Evolutionary conservation across 176 grass and related monocot genomes (phyloP).

Genomic region (Luzula sylvatica): DNA sequence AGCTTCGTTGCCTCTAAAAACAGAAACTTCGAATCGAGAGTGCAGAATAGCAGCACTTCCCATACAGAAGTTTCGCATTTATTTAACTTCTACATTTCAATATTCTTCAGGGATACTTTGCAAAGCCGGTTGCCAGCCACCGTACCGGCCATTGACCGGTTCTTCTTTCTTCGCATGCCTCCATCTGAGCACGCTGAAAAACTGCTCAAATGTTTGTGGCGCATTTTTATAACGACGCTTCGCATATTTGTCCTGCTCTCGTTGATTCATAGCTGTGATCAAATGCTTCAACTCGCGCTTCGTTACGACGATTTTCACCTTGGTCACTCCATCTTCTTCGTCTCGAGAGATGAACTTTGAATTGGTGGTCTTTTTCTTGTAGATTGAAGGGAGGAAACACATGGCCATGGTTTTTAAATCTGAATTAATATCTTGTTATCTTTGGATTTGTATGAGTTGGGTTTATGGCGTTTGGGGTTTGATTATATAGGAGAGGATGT

Average conservation of each 20-base stretch:
- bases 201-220: constrained; percentile 21
- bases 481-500: constrained; percentile 14
- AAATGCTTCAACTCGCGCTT: constrained; percentile 32
- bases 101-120: constrained; percentile 31
- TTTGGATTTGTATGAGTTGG: constrained; percentile 4
- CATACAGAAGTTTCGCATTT: background rate
- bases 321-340: constrained; percentile 24
- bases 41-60: constrained; percentile 37
- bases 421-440: constrained; percentile 3
- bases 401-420: constrained; percentile 3
- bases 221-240: background rate
- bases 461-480: background rate
- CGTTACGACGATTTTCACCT: constrained; percentile 27
- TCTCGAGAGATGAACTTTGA: constrained; percentile 2
- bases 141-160: background rate
- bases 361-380: background rate
- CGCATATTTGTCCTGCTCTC: background rate
- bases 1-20: background rate
- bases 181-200: constrained; percentile 17
- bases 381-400: constrained; percentile 19
- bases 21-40: constrained; percentile 22
- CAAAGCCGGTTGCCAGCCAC: constrained; percentile 23
- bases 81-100: background rate
- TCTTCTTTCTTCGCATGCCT: constrained; percentile 17
- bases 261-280: constrained; percentile 13